Conservation (phyloP, 148 eudicot genomes). For the Drosera capensis region DNA sequence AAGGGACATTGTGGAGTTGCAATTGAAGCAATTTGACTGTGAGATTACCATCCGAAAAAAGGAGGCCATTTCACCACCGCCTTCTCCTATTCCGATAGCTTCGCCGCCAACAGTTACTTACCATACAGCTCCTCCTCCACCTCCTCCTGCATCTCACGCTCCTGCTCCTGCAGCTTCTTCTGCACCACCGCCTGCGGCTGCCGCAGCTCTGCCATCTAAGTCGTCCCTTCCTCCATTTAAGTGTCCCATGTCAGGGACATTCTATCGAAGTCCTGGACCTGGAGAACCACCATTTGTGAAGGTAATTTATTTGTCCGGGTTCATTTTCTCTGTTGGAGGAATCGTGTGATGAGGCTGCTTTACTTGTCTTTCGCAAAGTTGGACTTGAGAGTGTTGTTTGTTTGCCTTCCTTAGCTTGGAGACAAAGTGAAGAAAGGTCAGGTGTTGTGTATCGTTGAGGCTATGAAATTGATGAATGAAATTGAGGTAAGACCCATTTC, state of each 20-base stretch:
- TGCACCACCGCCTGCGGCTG: slow-evolving; percentile 9
- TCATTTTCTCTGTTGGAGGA: neutral
- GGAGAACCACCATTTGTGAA: slow-evolving; percentile 74
- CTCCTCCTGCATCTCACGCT: neutral
- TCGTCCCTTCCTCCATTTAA: slow-evolving; percentile 59
- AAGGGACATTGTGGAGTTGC: slow-evolving; percentile 58
- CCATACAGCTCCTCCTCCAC: slow-evolving; percentile 14
- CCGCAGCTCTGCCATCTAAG: slow-evolving; percentile 21
- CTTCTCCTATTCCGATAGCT: slow-evolving; percentile 17
- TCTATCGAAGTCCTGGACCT: slow-evolving; percentile 67
- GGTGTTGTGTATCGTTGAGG: slow-evolving; percentile 68
- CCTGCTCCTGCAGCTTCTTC: neutral
- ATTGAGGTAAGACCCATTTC: slow-evolving; percentile 37
- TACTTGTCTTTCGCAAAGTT: neutral
- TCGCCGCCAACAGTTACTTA: slow-evolving; percentile 20
- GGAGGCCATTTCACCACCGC: slow-evolving; percentile 45
- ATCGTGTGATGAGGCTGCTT: neutral
- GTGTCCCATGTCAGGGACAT: slow-evolving; percentile 79
- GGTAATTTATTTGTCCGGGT: slow-evolving; percentile 30
- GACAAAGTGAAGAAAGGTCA: slow-evolving; percentile 78
- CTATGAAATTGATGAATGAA: slow-evolving; percentile 91
- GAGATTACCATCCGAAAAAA: slow-evolving; percentile 64
- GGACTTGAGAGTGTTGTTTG: neutral
- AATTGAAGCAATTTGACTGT: slow-evolving; percentile 63
- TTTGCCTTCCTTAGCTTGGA: slow-evolving; percentile 37